Evolutionary conservation across 805 yeast species (phyloP), one percentile per base, ranked within the genome.

Genomic region (Candida sithepensis): DNA sequence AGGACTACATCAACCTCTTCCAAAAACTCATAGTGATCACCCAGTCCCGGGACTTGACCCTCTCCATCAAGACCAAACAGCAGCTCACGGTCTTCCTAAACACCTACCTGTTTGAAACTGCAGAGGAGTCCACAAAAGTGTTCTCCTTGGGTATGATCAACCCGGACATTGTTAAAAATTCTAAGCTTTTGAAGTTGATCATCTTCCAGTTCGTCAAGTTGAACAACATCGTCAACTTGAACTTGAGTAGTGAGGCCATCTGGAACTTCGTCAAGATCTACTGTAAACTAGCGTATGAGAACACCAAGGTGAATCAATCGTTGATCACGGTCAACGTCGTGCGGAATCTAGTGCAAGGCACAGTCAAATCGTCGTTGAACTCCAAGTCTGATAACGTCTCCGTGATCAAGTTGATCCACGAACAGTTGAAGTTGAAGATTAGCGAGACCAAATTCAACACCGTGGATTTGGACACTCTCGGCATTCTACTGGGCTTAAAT

Each of bases 81-180:
- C 87, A 82, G 52, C 61, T 85, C 18, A 73, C 76, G 40, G 51
- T 69, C 2, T 84, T 85, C 56, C 62, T 85, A 44, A 77, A 77
- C 59, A 72, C 75, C 8, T 86, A 77, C 56, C 63, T 86, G 2
- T 67, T 63, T 42, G 94, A 86, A 59, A 78, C 83, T 6, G 71
- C 84, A 2, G 77, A 73, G 22, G 92, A 86, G 52, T 66, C 78
- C 24, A 73, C 78, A 7, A 78, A 76, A 60, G 73, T 85, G 2
- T 74, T 85, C 40, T 81, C 90, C 1, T 64, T 86, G 37, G 95
- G 95, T 1, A 78, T 84, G 24, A 80, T 82, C 44, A 86, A 86
- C 57, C 82, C 84, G 3, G 88, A 84, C 43, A 87, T 86, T 33
- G 64, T 71, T 12, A 69, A 67, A 44, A 82, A 84, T 56, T 74